Evolutionary conservation across 108 stramenopile species (phyloP).

Genomic region (Pseudonitzschia delicatissima): DNA sequence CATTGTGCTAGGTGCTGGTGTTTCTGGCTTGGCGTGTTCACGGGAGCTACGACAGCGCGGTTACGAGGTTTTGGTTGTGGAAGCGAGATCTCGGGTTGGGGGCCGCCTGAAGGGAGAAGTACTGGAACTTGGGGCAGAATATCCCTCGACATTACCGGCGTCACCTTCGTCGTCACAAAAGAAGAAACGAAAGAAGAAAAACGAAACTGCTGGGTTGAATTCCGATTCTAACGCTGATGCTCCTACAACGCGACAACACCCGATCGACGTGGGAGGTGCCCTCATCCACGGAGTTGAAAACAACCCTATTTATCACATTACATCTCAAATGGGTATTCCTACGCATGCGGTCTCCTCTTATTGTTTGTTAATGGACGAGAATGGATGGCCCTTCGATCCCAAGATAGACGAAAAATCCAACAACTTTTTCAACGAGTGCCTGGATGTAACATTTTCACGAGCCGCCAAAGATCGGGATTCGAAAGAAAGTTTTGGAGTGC

Average conservation of each 20-base stretch:
- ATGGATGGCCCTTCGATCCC: slow-evolving; percentile 65
- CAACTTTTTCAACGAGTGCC: slow-evolving; percentile 61
- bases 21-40: slow-evolving; percentile 73
- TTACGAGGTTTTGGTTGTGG: slow-evolving; percentile 74
- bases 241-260: slow-evolving; percentile 20
- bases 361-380: slow-evolving; percentile 51
- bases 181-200: background rate
- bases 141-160: background rate
- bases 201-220: no score
- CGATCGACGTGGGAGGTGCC: slow-evolving; percentile 77
- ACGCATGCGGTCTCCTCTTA: slow-evolving; percentile 20
- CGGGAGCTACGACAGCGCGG: slow-evolving; percentile 67
- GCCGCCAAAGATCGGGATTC: background rate
- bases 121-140: slow-evolving; percentile 21
- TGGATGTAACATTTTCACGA: slow-evolving; percentile 48
- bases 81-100: slow-evolving; percentile 64
- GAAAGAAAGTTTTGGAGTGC: slow-evolving; percentile 30
- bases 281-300: slow-evolving; percentile 89
- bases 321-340: slow-evolving; percentile 48
- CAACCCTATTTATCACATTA: slow-evolving; percentile 64
- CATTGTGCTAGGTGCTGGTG: slow-evolving; percentile 73
- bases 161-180: slow-evolving; percentile 11
- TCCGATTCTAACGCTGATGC: background rate
- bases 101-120: slow-evolving; percentile 56
- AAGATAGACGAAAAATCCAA: slow-evolving; percentile 58